Evolutionary conservation across 176 grass and related monocot genomes (phyloP).

Genomic region (Triticum turgidum): DNA sequence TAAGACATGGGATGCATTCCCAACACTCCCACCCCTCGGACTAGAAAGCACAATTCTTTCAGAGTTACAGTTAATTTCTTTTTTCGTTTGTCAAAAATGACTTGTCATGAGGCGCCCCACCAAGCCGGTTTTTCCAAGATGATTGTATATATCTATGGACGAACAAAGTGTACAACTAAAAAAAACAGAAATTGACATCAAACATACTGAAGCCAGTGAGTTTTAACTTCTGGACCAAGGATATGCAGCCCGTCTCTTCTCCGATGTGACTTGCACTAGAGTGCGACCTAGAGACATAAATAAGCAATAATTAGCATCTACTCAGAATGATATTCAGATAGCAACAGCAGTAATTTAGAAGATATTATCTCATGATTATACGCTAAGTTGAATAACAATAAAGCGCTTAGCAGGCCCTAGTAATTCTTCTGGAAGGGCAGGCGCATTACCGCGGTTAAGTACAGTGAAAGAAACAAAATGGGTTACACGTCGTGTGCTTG

Average conservation of each 20-base stretch:
- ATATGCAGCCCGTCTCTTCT: neutral
- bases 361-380: neutral
- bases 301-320: neutral
- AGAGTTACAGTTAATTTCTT: too few relatives aligned
- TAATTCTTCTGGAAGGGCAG: neutral
- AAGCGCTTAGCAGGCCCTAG: neutral
- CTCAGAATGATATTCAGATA: neutral
- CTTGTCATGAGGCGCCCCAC: too few relatives aligned
- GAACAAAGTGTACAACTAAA: too few relatives aligned
- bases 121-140: too few relatives aligned
- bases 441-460: neutral
- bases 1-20: too few relatives aligned
- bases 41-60: too few relatives aligned
- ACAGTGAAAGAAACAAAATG: neutral
- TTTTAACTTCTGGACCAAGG: neutral
- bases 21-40: too few relatives aligned
- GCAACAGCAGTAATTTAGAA: neutral
- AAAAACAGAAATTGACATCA: neutral
- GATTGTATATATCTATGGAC: too few relatives aligned
- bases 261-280: constrained; percentile 4
- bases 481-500: neutral
- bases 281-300: neutral
- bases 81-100: too few relatives aligned
- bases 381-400: too few relatives aligned
- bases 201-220: neutral